A percentile compares a stretch with the other conserved stretches of the same genome.
Conservation (phyloP, 2,329 filamentous ascomycete genomes). For the Paraconiothyrium sp. region DNA sequence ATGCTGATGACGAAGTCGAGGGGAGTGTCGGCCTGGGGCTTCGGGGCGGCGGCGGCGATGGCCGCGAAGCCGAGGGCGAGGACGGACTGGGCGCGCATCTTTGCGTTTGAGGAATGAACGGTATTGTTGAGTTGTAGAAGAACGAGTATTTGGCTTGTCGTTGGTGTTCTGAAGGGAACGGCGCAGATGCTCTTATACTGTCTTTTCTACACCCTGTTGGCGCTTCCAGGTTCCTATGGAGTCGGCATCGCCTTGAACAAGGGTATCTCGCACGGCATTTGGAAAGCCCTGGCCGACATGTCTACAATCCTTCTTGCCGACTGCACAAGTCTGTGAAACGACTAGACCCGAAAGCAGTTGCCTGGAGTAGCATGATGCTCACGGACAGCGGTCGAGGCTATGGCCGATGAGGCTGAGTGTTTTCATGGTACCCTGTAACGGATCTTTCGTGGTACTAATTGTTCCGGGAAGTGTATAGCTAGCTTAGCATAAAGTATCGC, state of each 20-base stretch:
- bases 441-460: background rate
- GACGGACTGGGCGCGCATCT: constrained; percentile 12
- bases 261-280: background rate
- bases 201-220: background rate
- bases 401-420: constrained; percentile 4
- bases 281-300: background rate
- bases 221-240: background rate
- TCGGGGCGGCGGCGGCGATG: constrained; percentile 1
- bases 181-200: constrained; percentile 7
- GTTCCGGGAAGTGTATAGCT: background rate
- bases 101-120: background rate
- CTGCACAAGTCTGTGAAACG: background rate
- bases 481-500: background rate
- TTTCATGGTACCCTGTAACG: constrained; percentile 1
- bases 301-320: background rate
- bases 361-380: background rate
- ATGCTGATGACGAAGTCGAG: constrained; percentile 13
- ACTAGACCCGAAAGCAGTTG: background rate
- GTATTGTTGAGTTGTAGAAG: background rate
- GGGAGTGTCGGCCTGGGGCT: constrained; percentile 2
- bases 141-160: background rate
- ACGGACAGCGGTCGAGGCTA: background rate
- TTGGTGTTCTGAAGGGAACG: background rate
- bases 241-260: background rate
- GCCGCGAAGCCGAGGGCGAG: constrained; percentile 10